A percentile compares a stretch with the other conserved stretches of the same genome.
Evolutionary conservation across 179 eudicot genomes (phyloP).

Genomic region (Silene noctiflora): DNA sequence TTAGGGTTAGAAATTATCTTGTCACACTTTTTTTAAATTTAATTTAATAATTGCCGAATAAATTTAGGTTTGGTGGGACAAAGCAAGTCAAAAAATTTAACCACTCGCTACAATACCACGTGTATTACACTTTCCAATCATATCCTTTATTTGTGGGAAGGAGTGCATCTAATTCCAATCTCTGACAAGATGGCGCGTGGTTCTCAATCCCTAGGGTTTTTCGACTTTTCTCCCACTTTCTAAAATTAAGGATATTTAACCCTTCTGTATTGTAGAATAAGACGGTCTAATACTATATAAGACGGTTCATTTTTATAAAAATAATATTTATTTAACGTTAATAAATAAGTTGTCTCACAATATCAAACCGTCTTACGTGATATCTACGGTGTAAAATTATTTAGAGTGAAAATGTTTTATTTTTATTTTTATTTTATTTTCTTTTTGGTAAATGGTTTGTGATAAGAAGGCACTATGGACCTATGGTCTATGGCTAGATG

Average conservation of each 20-base stretch:
- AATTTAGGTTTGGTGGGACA: conserved; percentile 36
- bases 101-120: background rate
- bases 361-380: no score
- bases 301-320: background rate
- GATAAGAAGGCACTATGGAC: conserved; percentile 35
- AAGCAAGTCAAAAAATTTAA: background rate
- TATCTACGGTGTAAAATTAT: no score
- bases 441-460: conserved; percentile 23
- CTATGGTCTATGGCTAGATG: conserved; percentile 15
- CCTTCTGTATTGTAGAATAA: no score
- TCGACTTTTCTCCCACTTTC: conserved; percentile 1
- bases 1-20: conserved; percentile 29
- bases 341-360: no score
- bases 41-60: conserved; percentile 7
- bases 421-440: background rate
- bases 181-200: conserved; percentile 32
- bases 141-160: conserved; percentile 24
- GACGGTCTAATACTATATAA: no score
- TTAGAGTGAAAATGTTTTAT: no score
- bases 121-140: conserved; percentile 26
- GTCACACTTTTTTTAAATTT: background rate
- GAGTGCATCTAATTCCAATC: conserved; percentile 30
- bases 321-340: no score
- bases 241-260: no score
- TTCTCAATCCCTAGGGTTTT: conserved; percentile 26